Evolutionary conservation across 2,329 filamentous ascomycete genomes (phyloP).

Genomic region (Venturia carpophila): DNA sequence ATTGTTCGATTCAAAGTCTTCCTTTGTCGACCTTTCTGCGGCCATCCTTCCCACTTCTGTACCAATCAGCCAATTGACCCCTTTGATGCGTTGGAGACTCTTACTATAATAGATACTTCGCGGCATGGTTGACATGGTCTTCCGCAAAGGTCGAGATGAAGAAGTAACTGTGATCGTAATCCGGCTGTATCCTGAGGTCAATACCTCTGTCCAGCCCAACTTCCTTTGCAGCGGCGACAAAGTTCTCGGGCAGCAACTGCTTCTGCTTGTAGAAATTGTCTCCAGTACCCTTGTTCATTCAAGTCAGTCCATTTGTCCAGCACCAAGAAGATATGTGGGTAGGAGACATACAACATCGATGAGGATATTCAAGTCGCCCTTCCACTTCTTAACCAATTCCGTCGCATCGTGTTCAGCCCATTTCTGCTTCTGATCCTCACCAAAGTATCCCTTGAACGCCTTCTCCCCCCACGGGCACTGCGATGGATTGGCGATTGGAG

Average conservation of each 20-base stretch:
- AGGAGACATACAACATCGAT: slow-evolving; percentile 69
- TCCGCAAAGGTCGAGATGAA: slow-evolving; percentile 87
- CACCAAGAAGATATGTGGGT: background rate
- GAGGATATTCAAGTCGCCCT: slow-evolving; percentile 60
- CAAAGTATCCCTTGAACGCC: slow-evolving; percentile 87
- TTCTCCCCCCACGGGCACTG: slow-evolving; percentile 92
- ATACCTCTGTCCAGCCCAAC: slow-evolving; percentile 58
- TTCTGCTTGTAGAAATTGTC: slow-evolving; percentile 96
- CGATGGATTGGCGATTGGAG: slow-evolving; percentile 79
- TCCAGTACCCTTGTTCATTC: slow-evolving; percentile 50
- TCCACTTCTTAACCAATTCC: slow-evolving; percentile 73
- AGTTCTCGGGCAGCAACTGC: slow-evolving; percentile 90
- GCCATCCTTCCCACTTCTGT: slow-evolving; percentile 1
- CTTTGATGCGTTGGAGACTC: background rate
- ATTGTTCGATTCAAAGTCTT: background rate
- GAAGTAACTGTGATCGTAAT: slow-evolving; percentile 96
- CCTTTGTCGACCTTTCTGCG: background rate
- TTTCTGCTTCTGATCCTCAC: slow-evolving; percentile 58
- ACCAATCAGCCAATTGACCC: background rate
- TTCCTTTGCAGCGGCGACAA: slow-evolving; percentile 70
- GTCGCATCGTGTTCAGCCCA: slow-evolving; percentile 92
- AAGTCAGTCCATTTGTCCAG: slow-evolving; percentile 40
- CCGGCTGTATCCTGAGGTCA: slow-evolving; percentile 74
- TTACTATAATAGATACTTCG: slow-evolving; percentile 58
- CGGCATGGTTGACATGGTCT: slow-evolving; percentile 86